phyloP scores from a whole-genome alignment of 495 filamentous ascomycete genomes.

The Pyrenula massariospora region DNA sequence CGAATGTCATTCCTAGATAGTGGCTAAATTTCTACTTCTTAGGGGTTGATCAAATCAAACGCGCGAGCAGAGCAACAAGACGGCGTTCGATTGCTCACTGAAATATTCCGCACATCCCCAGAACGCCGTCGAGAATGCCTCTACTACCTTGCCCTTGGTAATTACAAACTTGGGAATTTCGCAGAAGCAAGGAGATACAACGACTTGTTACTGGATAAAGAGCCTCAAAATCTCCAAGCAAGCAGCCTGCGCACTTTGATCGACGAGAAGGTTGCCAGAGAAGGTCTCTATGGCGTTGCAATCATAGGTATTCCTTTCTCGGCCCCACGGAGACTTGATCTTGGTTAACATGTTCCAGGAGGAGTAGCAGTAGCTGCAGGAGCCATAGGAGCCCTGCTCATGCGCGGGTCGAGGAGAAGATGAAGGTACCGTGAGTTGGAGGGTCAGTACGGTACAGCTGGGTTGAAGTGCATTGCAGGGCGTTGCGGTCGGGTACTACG shows the following conservation, averaged over 20 bases:
- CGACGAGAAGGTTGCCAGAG: slow-evolving; percentile 90
- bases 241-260: slow-evolving; percentile 73
- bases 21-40: not conserved
- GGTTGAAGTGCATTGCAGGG: not conserved
- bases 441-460: no score
- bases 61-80: slow-evolving; percentile 79
- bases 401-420: slow-evolving; percentile 55
- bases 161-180: slow-evolving; percentile 97
- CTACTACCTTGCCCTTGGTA: slow-evolving; percentile 91
- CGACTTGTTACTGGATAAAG: slow-evolving; percentile 76
- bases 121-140: slow-evolving; percentile 94
- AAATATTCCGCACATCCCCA: slow-evolving; percentile 86
- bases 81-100: slow-evolving; percentile 85
- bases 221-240: slow-evolving; percentile 83
- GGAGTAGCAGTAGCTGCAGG: slow-evolving; percentile 87
- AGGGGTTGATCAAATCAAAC: slow-evolving; percentile 93
- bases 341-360: not conserved
- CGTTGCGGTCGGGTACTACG: not conserved
- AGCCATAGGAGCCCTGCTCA: slow-evolving; percentile 76
- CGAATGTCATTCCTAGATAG: not conserved
- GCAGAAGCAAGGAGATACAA: slow-evolving; percentile 90
- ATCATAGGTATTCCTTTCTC: slow-evolving; percentile 52
- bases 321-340: not conserved
- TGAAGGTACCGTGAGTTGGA: no score
- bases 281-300: slow-evolving; percentile 90